These are phyloP conservation scores for Tephrocybe sp. DNA, from an alignment of 768 basidiomycete genomes.

Conservation along the genomic window DNA sequence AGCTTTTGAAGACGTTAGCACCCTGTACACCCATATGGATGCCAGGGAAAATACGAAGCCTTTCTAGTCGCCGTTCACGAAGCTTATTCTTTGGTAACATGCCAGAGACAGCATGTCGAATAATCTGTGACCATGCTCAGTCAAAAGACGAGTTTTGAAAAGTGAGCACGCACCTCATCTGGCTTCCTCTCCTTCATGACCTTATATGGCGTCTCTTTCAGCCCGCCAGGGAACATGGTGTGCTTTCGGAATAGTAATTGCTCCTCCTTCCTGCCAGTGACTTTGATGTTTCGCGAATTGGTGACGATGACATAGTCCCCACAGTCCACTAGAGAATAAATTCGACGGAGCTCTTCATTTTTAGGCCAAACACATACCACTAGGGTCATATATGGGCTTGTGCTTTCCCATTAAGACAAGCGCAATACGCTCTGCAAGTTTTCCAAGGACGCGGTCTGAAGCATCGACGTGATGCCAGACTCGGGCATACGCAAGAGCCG, in stretches of 20 bases:
- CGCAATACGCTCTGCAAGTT: conserved; percentile 92
- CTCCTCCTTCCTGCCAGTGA: conserved; percentile 87
- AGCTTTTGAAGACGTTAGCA: conserved; percentile 76
- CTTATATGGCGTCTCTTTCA: conserved; percentile 88
- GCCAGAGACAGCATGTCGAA: conserved; percentile 92
- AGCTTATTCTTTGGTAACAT: conserved; percentile 99
- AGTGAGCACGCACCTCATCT: conserved; percentile 70
- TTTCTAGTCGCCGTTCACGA: conserved; percentile 81
- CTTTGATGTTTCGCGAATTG: conserved; percentile 78
- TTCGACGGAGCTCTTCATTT: background rate
- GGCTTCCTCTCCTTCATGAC: conserved; percentile 84
- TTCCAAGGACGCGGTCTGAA: conserved; percentile 87
- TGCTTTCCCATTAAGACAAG: conserved; percentile 98
- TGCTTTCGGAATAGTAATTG: conserved; percentile 89
- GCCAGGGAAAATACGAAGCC: conserved; percentile 86
- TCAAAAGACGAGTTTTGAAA: background rate
- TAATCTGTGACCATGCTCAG: conserved; percentile 58
- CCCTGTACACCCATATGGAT: conserved; percentile 75
- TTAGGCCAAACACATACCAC: conserved; percentile 53
- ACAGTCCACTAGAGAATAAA: conserved; percentile 74
- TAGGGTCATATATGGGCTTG: conserved; percentile 94
- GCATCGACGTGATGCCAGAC: conserved; percentile 97
- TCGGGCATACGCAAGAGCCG: conserved; percentile 92
- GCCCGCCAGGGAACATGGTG: conserved; percentile 88
- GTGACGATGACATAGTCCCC: conserved; percentile 98